Conservation (phyloP, 2,329 filamentous ascomycete genomes). For the Periconia sp. region DNA sequence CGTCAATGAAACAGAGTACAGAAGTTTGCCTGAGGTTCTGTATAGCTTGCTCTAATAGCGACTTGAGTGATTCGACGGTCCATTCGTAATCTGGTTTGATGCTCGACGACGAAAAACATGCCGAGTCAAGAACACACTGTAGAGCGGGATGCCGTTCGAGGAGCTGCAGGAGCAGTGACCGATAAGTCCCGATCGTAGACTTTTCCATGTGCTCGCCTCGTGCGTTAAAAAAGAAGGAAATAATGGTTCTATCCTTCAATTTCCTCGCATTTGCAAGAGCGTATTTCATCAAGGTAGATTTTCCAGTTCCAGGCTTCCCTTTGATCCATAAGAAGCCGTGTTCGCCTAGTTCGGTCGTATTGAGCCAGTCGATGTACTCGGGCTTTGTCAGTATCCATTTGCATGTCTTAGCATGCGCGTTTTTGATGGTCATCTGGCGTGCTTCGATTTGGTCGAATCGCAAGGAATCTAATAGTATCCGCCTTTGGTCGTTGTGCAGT, state of each 20-base stretch:
- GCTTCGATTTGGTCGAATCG: conserved; percentile 43
- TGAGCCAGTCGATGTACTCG: conserved; percentile 43
- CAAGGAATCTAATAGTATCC: too few species aligned
- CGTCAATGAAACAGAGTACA: conserved; percentile 37
- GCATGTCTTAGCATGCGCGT: conserved; percentile 42
- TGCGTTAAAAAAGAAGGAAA: conserved; percentile 21
- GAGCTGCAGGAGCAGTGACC: conserved; percentile 20
- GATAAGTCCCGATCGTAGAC: conserved; percentile 14
- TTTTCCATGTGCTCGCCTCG: conserved; percentile 14
- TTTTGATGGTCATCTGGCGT: conserved; percentile 36
- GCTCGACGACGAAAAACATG: too few species aligned
- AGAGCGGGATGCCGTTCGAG: too few species aligned
- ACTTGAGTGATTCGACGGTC: conserved; percentile 8
- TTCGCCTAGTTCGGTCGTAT: conserved; percentile 20
- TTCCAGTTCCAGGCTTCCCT: conserved; percentile 34
- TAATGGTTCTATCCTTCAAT: conserved; percentile 1
- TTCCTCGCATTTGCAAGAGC: conserved; percentile 8
- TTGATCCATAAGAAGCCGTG: conserved; percentile 51
- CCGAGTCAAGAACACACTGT: too few species aligned
- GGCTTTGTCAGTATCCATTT: conserved; percentile 41
- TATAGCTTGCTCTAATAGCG: conserved; percentile 14
- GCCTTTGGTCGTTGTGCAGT: too few species aligned
- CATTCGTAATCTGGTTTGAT: conserved; percentile 1
- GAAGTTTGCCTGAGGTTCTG: conserved; percentile 5
- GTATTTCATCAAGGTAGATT: conserved; percentile 46